Base-by-base conservation (phyloP, 2,329 filamentous ascomycete species). In the Cladosporium sp. region DNA sequence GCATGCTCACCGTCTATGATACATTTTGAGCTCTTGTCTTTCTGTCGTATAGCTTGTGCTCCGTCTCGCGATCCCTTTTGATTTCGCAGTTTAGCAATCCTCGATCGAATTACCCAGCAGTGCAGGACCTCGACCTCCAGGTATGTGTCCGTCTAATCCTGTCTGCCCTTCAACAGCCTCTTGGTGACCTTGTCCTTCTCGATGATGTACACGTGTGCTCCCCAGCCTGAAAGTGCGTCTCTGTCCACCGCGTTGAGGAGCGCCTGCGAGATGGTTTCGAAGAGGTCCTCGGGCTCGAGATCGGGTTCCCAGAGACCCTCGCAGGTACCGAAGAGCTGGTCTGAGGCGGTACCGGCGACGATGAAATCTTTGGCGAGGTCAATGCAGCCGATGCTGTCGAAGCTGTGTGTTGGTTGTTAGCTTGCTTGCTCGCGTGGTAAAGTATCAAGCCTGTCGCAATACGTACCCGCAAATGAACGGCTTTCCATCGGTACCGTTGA, bases 131-230 rank as follows among this genome's bases (percentile, higher is more conserved):
- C 9, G 5, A 9, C 22, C 22, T 27, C 22, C 22, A 27, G 5
- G 22, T 9, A 4, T 2, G 15, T 43, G 4, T 27, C 15, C 39
- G 7, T 43, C 39, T 72, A 77, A 53, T 97, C 92, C 77, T 97
- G 92, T 77, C 91, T 84, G 68, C 91, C 91, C 83, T 97, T 97
- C 71, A 98, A 78, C 83, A 98, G 83, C 70, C 93, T 82, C 85
- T 97, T 96, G 66, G 93, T 97, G 57, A 98, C 88, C 86, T 97
- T 97, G 77, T 95, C 91, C 82, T 98, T 98, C 79, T 97, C 93
- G 71, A 98, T 95, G 67, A 98, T 95, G 76, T 97, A 98, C 62
- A 98, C 93, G 68, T 98, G 90, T 33, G 93, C 93, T 68, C 93
- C 93, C 93, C 93, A 97, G 58, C 93, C 93, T 32, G 92, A 96